Conservation (phyloP, 257 asterid genomes). For the Solanum ossicruentum region DNA sequence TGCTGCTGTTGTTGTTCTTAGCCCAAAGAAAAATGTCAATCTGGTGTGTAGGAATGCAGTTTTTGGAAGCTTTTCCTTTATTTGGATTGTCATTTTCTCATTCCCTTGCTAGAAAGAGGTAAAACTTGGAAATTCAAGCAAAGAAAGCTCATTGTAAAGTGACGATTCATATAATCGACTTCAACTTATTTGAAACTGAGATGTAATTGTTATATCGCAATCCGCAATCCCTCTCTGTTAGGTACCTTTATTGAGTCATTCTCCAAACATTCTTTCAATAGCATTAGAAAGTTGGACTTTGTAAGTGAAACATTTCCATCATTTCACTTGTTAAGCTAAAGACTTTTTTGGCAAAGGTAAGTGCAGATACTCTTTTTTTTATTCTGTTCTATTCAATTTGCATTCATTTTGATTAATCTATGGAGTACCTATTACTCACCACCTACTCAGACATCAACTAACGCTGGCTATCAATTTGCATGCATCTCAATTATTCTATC, state of each 20-base stretch:
- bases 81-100: not conserved
- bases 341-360: not conserved
- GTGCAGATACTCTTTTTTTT: not conserved
- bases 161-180: not conserved
- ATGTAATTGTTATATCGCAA: not conserved
- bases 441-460: not conserved
- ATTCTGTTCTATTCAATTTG: not conserved
- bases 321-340: not conserved
- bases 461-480: not conserved
- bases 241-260: not conserved
- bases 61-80: not conserved
- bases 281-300: not conserved
- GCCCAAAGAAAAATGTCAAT: not conserved
- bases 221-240: not conserved
- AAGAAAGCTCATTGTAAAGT: not conserved
- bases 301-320: not conserved
- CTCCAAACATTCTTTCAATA: not conserved
- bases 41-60: not conserved
- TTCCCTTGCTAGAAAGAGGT: not conserved
- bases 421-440: not conserved
- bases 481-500: not conserved
- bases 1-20: not conserved
- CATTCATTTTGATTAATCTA: not conserved
- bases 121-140: not conserved
- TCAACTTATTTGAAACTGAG: not conserved